These are phyloP conservation scores for Chrysanthemum seticuspe DNA, from an alignment of 129 eudicot species.

Conservation along the genomic window DNA sequence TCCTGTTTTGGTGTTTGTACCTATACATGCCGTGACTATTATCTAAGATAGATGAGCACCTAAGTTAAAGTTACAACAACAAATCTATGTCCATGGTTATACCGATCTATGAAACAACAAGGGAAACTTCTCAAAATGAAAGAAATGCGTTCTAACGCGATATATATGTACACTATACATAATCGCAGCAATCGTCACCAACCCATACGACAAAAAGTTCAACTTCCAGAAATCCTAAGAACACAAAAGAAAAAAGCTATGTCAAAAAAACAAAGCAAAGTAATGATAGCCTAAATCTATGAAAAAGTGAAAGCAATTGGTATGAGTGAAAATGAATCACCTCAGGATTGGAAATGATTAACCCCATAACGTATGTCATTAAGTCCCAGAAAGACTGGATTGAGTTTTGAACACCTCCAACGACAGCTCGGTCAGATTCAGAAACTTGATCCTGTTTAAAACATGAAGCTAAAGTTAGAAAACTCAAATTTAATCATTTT, in stretches of 20 bases:
- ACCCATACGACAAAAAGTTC: slow-evolving; percentile 51
- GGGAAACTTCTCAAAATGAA: slow-evolving; percentile 68
- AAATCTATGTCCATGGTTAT: neutral
- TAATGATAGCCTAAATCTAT: neutral
- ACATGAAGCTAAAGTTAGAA: slow-evolving; percentile 2
- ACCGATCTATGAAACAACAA: slow-evolving; percentile 14
- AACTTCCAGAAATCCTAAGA: slow-evolving; percentile 84
- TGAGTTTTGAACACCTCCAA: slow-evolving; percentile 96
- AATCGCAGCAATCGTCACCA: slow-evolving; percentile 65
- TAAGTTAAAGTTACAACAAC: too few relatives aligned
- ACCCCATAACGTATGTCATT: slow-evolving; percentile 86
- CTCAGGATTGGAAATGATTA: slow-evolving; percentile 80
- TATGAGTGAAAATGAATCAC: slow-evolving; percentile 26
- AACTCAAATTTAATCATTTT: slow-evolving; percentile 7
- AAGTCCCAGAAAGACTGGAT: slow-evolving; percentile 80
- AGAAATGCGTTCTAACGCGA: slow-evolving; percentile 66
- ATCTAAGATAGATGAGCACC: neutral
- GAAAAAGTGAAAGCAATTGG: neutral
- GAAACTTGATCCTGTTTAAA: slow-evolving; percentile 68
- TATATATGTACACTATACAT: slow-evolving; percentile 72
- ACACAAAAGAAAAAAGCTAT: too few relatives aligned
- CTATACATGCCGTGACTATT: neutral
- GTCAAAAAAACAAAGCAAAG: neutral
- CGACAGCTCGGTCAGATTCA: slow-evolving; percentile 74
- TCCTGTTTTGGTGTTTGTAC: neutral